Base-by-base conservation (phyloP, 2,329 filamentous ascomycete species). In the Metarhizium guizhouense region DNA sequence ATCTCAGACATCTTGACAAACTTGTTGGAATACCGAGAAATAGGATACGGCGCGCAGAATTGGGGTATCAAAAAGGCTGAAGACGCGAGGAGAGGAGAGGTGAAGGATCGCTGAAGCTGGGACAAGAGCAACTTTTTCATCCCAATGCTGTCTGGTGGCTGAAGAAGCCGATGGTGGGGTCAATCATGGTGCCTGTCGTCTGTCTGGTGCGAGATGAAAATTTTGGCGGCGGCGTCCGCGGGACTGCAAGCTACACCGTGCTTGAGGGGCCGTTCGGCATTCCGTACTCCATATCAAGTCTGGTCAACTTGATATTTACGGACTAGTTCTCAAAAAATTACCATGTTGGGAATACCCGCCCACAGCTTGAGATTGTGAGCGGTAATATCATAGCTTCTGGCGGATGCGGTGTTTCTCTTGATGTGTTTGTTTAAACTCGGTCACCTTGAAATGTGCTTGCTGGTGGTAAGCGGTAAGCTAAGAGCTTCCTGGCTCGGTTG, bases 1-100 rank as follows among this genome's bases (percentile, higher is more conserved):
- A 88, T 82, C 69, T 88, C 75, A 52, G 67, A 64, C 86, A 89
- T 89, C 67, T 68, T 83, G 72, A 10, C 16, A 49, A 25, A 36
- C 45, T 13, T 38, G 47, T 32, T 16, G 43, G 36, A 36, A 36
- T 29, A 18, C 64, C 55, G 58, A 54, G 53, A 60, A 49, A 54
- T 55, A 18, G 20, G 47, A 36, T 34, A 40, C 25, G 25, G 45
- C 30, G n/a, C 4, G 25, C 4, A 14, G 16, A 53, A 55, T 52
- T 14, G 54, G 56, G 54, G 47, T 57, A 57, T 54, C 43, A 45
- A 47, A 14, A 45, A 29, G 42, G 18, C 18, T 47, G 54, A 36
- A 32, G 52, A 43, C 18, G 30, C 50, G 20, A 42, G 48, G 30
- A 40, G 49, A 54, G 18, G 47, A 25, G 30, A 54, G 25, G 48